phyloP scores from a whole-genome alignment of 805 yeast species.

The Saturnispora saitoi region DNA sequence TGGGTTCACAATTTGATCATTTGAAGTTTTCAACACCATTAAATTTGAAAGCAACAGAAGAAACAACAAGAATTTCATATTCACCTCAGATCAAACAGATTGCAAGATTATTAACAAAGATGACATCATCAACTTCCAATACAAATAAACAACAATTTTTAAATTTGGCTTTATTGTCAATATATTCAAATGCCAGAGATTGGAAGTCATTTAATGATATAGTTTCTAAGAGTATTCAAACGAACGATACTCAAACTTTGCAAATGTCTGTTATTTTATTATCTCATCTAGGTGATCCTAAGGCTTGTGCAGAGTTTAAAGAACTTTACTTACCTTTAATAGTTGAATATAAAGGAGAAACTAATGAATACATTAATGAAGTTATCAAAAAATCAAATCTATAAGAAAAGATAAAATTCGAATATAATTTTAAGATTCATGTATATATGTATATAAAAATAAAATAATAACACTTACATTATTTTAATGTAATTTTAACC shows the following conservation, averaged over 20 bases:
- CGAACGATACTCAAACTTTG: conserved; percentile 12
- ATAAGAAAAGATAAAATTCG: neutral
- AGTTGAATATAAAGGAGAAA: conserved; percentile 5
- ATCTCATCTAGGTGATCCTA: conserved; percentile 10
- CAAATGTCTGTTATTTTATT: conserved; percentile 11
- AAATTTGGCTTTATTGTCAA: conserved; percentile 13
- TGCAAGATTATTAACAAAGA: conserved; percentile 1
- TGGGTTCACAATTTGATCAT: conserved; percentile 24
- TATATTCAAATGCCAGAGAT: conserved; percentile 14
- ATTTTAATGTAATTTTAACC: conserved; percentile 10
- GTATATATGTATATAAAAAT: conserved; percentile 1
- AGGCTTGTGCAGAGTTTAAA: conserved; percentile 8
- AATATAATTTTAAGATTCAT: neutral
- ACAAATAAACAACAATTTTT: conserved; percentile 7
- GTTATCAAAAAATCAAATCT: conserved; percentile 2
- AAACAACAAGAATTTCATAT: conserved; percentile 4
- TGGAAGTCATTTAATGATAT: conserved; percentile 12
- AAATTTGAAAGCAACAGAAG: conserved; percentile 3
- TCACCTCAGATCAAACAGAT: conserved; percentile 8
- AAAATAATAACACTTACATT: neutral
- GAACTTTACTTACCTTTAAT: conserved; percentile 13
- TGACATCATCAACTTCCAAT: neutral
- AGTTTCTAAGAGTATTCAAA: conserved; percentile 10
- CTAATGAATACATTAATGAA: conserved; percentile 2
- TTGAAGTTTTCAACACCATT: conserved; percentile 16